Evolutionary conservation across 1,284 basidiomycete species (phyloP), one percentile per base, ranked within the genome.

Genomic region (Sanghuangporus weigelae): DNA sequence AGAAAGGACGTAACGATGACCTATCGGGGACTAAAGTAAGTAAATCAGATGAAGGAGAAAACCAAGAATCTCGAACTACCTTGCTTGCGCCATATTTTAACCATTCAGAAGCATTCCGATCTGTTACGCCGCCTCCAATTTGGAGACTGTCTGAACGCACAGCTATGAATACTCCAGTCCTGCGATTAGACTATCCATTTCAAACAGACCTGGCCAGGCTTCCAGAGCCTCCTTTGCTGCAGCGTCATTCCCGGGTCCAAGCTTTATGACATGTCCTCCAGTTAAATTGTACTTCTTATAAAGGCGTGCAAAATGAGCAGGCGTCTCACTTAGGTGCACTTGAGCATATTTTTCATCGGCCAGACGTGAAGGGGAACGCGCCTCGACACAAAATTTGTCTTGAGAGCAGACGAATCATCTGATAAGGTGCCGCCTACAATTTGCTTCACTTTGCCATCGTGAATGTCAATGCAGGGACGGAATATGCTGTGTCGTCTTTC

Each of bases 1-100:
- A 99, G 85, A 74, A 89, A 95, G 7, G 95, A 98, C 2, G 97
- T 99, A 35, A 99, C 93, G 63, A 99, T 98, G 66, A 98, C 88
- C 95, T 97, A 57, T 14, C 26, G 54, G 19, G 39, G 3, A 35
- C 21, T 51, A 23, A 19, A 46, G 42, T 7, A 44, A 21, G 26
- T 42, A 51, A 6, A n/a, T 26, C 38, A 31, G 12, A 19, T 14
- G 19, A 44, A 2, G 16, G 23, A 53, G 38, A 40, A 8, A 35
- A 2, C 26, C 19, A 55, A 39, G 51, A 35, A 36, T 16, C 42
- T 50, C 8, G 14, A 54, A 68, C 39, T 67, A 95, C 96, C 83
- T 99, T 99, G 71, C 90, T 89, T 6, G 97, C 97, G 6, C 97
- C 97, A 2, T 83, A 84, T 42, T 90, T 83, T 40, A 99, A 74